Evolutionary conservation across 768 basidiomycete species (phyloP).

Genomic region (Leccinum rimulosum): DNA sequence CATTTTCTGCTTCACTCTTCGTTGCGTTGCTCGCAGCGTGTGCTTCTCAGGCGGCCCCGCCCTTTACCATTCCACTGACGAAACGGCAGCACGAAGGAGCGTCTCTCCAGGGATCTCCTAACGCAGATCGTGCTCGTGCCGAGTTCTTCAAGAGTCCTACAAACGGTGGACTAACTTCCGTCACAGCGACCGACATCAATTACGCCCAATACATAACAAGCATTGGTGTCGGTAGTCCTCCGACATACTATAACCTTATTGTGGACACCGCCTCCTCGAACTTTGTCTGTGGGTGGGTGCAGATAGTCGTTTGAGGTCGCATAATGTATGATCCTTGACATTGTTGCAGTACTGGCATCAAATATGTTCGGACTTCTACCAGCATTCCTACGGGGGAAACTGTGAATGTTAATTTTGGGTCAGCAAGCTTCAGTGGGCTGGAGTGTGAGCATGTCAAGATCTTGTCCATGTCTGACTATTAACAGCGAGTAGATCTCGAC

Average conservation of each 20-base stretch:
- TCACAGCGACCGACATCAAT: background rate
- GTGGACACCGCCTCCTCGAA: conserved; percentile 34
- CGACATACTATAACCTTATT: conserved; percentile 27
- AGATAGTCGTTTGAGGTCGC: background rate
- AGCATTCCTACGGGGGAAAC: conserved; percentile 25
- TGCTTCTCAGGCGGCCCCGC: conserved; percentile 1
- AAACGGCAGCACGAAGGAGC: conserved; percentile 10
- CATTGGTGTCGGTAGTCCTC: conserved; percentile 27
- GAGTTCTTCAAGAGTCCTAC: background rate
- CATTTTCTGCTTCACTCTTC: conserved; percentile 1
- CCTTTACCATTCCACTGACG: conserved; percentile 8
- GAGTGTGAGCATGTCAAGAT: conserved; percentile 27
- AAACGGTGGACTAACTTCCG: background rate
- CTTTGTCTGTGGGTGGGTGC: conserved; percentile 21
- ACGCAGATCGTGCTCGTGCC: conserved; percentile 19
- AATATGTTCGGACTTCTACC: conserved; percentile 21
- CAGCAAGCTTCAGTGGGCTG: conserved; percentile 27
- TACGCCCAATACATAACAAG: conserved; percentile 16
- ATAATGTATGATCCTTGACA: background rate
- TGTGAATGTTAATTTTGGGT: conserved; percentile 10
- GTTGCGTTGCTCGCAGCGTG: conserved; percentile 6
- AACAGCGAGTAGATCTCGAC: conserved; percentile 20
- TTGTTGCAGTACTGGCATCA: conserved; percentile 17
- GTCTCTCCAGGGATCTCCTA: conserved; percentile 15
- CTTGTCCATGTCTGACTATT: background rate